Conservation (phyloP, 495 filamentous ascomycete species). For the Clohesyomyces aquaticus region DNA sequence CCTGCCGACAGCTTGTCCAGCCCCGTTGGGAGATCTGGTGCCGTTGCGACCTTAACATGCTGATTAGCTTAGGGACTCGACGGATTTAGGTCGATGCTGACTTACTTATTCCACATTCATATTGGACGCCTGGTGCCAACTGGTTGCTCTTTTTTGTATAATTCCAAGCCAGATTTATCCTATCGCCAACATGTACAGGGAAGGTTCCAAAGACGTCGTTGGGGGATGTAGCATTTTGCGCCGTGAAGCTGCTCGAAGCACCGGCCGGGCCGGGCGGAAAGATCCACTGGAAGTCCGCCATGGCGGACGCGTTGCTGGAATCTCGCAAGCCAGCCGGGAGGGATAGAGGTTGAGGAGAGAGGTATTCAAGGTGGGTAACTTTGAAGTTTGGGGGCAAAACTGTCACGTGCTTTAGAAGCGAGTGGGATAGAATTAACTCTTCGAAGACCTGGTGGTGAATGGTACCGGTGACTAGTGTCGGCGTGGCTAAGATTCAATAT, state of each 20-base stretch:
- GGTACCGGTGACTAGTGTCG: too few species aligned
- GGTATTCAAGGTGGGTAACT: too few species aligned
- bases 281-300: constrained; percentile 14
- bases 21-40: constrained; percentile 11
- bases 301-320: too few species aligned
- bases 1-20: background rate
- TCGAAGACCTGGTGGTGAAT: too few species aligned
- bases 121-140: constrained; percentile 3
- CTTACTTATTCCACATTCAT: constrained; percentile 22
- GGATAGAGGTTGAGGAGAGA: too few species aligned
- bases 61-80: constrained; percentile 4
- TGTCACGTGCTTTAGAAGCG: too few species aligned
- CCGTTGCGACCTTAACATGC: constrained; percentile 7
- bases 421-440: too few species aligned
- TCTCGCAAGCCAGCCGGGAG: too few species aligned
- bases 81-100: background rate
- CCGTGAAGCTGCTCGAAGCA: constrained; percentile 6
- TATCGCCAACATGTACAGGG: constrained; percentile 11
- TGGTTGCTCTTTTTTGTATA: background rate
- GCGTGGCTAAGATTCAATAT: too few species aligned
- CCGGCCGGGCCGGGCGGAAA: constrained; percentile 5
- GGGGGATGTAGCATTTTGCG: constrained; percentile 5
- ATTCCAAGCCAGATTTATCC: constrained; percentile 7
- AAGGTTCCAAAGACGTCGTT: constrained; percentile 1
- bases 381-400: too few species aligned